Conservation (phyloP, 805 yeast species). For the Saccharomyces eubayanus region DNA sequence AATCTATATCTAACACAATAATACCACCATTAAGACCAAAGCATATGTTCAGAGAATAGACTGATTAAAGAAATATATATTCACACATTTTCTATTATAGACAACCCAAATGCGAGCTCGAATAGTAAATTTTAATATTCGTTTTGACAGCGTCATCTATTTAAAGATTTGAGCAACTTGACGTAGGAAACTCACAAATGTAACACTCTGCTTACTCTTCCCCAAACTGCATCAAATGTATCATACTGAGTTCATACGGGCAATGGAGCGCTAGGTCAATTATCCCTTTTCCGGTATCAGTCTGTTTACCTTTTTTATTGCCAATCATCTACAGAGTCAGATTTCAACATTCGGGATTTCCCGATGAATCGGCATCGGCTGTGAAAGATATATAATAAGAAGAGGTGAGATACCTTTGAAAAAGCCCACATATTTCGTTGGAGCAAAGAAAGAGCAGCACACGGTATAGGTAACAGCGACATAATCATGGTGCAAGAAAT, state of each 20-base stretch:
- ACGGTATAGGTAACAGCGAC: neutral
- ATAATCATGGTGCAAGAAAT: conserved; percentile 5
- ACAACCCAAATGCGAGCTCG: no score
- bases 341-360: neutral
- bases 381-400: neutral
- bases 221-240: no score
- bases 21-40: no score
- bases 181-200: no score
- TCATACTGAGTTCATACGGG: neutral
- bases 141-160: no score
- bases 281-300: neutral
- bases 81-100: no score
- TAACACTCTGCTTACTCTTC: no score
- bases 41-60: no score
- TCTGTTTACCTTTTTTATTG: neutral
- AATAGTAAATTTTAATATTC: no score
- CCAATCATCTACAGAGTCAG: neutral
- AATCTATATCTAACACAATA: no score
- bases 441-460: neutral
- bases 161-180: no score
- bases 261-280: neutral
- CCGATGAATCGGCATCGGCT: neutral
- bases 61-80: no score
- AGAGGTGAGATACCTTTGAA: neutral
- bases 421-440: neutral